Percentiles rank a stretch among this genome's conserved stretches.
These are phyloP conservation scores for Lentinula sp. DNA, from an alignment of 768 basidiomycete genomes.

Conservation along the genomic window DNA sequence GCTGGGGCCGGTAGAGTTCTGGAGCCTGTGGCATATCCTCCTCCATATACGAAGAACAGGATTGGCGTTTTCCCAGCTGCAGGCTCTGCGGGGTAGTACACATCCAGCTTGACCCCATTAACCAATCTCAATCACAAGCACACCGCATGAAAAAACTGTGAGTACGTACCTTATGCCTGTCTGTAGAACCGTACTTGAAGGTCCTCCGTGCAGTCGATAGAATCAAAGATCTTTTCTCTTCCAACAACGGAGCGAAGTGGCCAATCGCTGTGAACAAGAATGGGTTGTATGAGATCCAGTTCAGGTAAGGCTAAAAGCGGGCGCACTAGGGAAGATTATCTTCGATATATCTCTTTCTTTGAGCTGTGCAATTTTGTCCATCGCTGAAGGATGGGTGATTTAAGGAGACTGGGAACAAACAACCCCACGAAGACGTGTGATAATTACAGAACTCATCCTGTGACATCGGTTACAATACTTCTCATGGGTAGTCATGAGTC, in stretches of 20 bases:
- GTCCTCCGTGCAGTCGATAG: constrained; percentile 41
- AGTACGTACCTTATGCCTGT: constrained; percentile 40
- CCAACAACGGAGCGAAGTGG: constrained; percentile 45
- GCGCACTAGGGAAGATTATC: constrained; percentile 29
- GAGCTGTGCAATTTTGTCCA: constrained; percentile 30
- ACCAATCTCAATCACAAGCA: neutral
- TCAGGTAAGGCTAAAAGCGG: neutral
- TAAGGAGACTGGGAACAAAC: neutral
- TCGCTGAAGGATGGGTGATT: constrained; percentile 8
- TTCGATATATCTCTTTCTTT: constrained; percentile 22
- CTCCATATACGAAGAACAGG: constrained; percentile 63
- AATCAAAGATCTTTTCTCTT: constrained; percentile 41
- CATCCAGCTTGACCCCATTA: constrained; percentile 42
- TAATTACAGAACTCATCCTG: neutral
- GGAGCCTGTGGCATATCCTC: constrained; percentile 50
- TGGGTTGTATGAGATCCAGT: neutral
- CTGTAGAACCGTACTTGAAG: constrained; percentile 49
- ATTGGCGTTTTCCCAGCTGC: constrained; percentile 34
- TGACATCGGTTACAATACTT: neutral
- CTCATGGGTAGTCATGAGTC: neutral
- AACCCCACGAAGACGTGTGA: neutral
- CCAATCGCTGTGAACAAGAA: constrained; percentile 29
- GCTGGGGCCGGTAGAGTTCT: constrained; percentile 27
- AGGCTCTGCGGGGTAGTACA: constrained; percentile 49
- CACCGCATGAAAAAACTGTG: neutral